Evolutionary conservation across 768 basidiomycete genomes (phyloP).

Genomic region (Mycena venus): DNA sequence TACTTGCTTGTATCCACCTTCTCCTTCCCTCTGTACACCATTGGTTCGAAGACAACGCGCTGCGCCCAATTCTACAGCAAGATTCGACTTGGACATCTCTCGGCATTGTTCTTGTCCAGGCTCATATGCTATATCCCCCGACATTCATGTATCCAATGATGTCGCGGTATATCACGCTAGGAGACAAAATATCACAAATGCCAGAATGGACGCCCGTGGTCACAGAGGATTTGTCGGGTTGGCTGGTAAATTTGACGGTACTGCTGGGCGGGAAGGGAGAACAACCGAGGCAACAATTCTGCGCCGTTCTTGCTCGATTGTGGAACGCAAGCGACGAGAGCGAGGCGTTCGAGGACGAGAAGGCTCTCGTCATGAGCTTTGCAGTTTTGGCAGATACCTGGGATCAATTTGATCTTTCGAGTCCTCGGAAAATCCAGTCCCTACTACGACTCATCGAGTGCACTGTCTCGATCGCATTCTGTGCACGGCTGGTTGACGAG

Average conservation of each 20-base stretch:
- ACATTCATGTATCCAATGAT: not conserved
- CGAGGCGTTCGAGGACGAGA: not conserved
- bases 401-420: not conserved
- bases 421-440: not conserved
- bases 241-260: not conserved
- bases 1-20: not conserved
- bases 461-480: not conserved
- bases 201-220: not conserved
- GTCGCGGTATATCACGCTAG: not conserved
- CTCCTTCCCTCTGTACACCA: not conserved
- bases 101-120: not conserved
- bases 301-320: not conserved
- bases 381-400: not conserved
- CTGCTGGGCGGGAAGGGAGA: not conserved
- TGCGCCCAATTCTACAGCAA: not conserved
- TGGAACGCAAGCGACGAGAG: not conserved
- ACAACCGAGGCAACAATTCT: not conserved
- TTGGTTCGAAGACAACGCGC: not conserved
- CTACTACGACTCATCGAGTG: not conserved
- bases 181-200: not conserved
- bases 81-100: not conserved
- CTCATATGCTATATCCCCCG: not conserved
- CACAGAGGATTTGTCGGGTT: not conserved
- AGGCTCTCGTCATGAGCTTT: not conserved
- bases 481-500: not conserved